phyloP scores from a whole-genome alignment of 1,139 yeast genomes.

The Kodamaea derodonti region DNA sequence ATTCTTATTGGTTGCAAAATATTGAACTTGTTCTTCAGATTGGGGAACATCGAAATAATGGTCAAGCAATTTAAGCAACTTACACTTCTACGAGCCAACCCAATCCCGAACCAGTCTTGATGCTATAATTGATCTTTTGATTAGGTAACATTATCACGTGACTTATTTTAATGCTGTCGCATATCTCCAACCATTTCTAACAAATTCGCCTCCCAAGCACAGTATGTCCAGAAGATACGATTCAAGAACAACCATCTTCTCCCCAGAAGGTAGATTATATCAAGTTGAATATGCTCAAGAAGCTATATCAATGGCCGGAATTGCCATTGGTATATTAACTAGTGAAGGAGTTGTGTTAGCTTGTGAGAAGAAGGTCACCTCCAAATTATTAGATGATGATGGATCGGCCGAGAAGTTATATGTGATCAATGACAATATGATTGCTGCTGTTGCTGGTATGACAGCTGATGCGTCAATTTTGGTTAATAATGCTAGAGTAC shows the following conservation, averaged over 20 bases:
- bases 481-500: slow-evolving; percentile 80
- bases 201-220: no score
- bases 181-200: no score
- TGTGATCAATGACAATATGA: slow-evolving; percentile 69
- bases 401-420: slow-evolving; percentile 91
- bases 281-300: slow-evolving; percentile 96
- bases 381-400: slow-evolving; percentile 89
- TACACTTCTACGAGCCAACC: no score
- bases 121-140: no score
- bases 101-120: no score
- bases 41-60: no score
- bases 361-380: slow-evolving; percentile 92
- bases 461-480: slow-evolving; percentile 95
- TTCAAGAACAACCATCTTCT: slow-evolving; percentile 95
- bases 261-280: slow-evolving; percentile 97
- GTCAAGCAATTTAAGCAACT: no score
- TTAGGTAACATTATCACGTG: no score
- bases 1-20: no score
- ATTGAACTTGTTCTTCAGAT: no score
- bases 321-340: slow-evolving; percentile 92
- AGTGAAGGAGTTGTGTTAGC: slow-evolving; percentile 93
- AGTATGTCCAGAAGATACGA: slow-evolving; percentile 70
- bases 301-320: slow-evolving; percentile 96
- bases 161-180: no score
- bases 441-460: slow-evolving; percentile 97